Conservation (phyloP, 1,139 yeast genomes). For the Sugiyamaella novakii region DNA sequence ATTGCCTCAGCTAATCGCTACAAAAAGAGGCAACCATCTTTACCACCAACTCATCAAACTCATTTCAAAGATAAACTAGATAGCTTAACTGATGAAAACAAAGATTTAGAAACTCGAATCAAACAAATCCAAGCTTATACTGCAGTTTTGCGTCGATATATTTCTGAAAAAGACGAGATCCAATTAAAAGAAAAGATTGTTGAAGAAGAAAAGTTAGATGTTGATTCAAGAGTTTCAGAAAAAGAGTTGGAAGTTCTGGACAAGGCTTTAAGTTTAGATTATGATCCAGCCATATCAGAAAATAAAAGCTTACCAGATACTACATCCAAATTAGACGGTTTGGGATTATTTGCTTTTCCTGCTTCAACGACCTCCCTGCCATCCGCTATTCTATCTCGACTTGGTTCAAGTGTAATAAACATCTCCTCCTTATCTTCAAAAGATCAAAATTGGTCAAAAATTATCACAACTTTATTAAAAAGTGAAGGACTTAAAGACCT, state of each 20-base stretch:
- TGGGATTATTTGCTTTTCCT: slow-evolving; percentile 22
- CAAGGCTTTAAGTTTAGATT: slow-evolving; percentile 25
- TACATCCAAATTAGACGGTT: slow-evolving; percentile 1
- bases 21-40: slow-evolving; percentile 8
- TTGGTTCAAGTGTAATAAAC: slow-evolving; percentile 27
- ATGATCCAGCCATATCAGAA: slow-evolving; percentile 14
- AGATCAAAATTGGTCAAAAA: slow-evolving; percentile 33
- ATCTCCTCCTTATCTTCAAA: slow-evolving; percentile 26
- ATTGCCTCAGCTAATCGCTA: slow-evolving; percentile 14
- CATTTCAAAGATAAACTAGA: slow-evolving; percentile 3
- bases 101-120: slow-evolving; percentile 27
- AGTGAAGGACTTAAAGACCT: slow-evolving; percentile 29
- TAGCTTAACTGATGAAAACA: slow-evolving; percentile 2
- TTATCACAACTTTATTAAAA: slow-evolving; percentile 28
- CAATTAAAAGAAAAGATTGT: slow-evolving; percentile 23
- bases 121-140: slow-evolving; percentile 34
- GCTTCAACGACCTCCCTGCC: slow-evolving; percentile 27
- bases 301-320: background rate
- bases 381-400: slow-evolving; percentile 25
- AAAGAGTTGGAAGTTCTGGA: slow-evolving; percentile 31
- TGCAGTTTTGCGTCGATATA: slow-evolving; percentile 29
- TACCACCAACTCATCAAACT: background rate
- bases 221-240: slow-evolving; percentile 22
- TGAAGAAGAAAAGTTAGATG: slow-evolving; percentile 18
- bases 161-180: slow-evolving; percentile 30